phyloP scores from a whole-genome alignment of 2,329 filamentous ascomycete species.

The Lecanicillium sp. region DNA sequence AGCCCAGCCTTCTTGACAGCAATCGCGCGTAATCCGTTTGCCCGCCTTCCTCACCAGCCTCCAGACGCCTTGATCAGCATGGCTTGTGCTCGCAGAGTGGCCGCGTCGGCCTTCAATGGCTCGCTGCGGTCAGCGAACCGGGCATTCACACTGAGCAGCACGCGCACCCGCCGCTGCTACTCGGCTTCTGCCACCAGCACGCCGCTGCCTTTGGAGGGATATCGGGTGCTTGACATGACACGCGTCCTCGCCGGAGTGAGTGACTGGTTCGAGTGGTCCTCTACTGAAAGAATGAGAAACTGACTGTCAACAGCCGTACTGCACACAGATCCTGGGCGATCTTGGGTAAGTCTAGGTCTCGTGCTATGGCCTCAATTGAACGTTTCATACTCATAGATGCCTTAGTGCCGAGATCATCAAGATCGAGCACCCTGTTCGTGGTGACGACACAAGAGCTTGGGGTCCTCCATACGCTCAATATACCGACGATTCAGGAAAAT shows the following conservation, averaged over 20 bases:
- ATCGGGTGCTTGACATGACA: conserved; percentile 93
- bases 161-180: conserved; percentile 5
- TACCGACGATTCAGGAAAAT: conserved; percentile 47
- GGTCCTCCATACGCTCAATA: conserved; percentile 89
- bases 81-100: conserved; percentile 3
- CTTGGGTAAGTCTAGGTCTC: conserved; percentile 62
- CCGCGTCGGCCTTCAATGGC: conserved; percentile 8
- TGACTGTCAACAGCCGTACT: conserved; percentile 66
- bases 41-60: too few relatives aligned
- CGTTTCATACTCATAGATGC: background rate
- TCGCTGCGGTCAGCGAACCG: background rate
- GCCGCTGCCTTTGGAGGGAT: conserved; percentile 67
- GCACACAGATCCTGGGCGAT: conserved; percentile 93
- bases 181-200: conserved; percentile 12
- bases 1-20: too few relatives aligned
- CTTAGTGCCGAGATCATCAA: conserved; percentile 90
- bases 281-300: too few relatives aligned
- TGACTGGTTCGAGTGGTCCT: conserved; percentile 21
- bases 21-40: too few relatives aligned
- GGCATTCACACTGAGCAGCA: background rate
- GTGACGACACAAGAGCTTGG: conserved; percentile 94
- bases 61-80: too few relatives aligned
- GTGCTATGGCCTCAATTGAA: background rate
- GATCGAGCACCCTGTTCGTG: conserved; percentile 84
- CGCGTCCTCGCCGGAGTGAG: conserved; percentile 87